These are phyloP conservation scores for Sugiyamaella pinicola DNA, from an alignment of 1,139 yeast genomes.

Conservation along the genomic window DNA sequence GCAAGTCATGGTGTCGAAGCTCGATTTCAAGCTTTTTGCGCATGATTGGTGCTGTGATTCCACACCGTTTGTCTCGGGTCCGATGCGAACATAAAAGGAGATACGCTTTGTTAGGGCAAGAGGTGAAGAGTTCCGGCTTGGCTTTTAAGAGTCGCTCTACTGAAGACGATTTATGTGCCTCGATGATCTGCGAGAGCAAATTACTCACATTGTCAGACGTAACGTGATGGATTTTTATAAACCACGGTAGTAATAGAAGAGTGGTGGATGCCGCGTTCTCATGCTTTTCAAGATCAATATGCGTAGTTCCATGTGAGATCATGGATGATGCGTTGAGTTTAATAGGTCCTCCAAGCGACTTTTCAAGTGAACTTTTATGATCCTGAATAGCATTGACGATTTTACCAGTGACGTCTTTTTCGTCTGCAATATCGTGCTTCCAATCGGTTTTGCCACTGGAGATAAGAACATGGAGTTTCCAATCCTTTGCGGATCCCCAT, in stretches of 20 bases:
- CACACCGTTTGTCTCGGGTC: slow-evolving; percentile 92
- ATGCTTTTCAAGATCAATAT: slow-evolving; percentile 17
- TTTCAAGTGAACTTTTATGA: slow-evolving; percentile 21
- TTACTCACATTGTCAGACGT: slow-evolving; percentile 48
- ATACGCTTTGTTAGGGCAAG: slow-evolving; percentile 50
- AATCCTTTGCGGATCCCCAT: slow-evolving; percentile 71
- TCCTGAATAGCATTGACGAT: slow-evolving; percentile 40
- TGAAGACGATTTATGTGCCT: slow-evolving; percentile 20
- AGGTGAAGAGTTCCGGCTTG: slow-evolving; percentile 12
- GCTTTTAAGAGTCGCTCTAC: slow-evolving; percentile 6
- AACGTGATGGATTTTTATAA: slow-evolving; percentile 66
- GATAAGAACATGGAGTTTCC: slow-evolving; percentile 70
- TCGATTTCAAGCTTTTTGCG: slow-evolving; percentile 75
- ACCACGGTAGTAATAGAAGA: slow-evolving; percentile 72
- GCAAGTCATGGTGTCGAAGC: slow-evolving; percentile 66
- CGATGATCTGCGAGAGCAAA: slow-evolving; percentile 52
- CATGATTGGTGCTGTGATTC: slow-evolving; percentile 91
- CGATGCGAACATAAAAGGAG: slow-evolving; percentile 84
- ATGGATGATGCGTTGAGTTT: slow-evolving; percentile 42
- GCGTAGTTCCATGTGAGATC: slow-evolving; percentile 31
- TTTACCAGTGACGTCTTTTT: slow-evolving; percentile 54
- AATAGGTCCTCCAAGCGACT: slow-evolving; percentile 34
- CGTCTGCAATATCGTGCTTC: slow-evolving; percentile 72
- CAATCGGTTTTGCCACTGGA: slow-evolving; percentile 87
- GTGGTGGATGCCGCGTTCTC: slow-evolving; percentile 23